Evolutionary conservation across 1,284 basidiomycete species (phyloP), one percentile per base, ranked within the genome.

Genomic region (Puccinia polysora): DNA sequence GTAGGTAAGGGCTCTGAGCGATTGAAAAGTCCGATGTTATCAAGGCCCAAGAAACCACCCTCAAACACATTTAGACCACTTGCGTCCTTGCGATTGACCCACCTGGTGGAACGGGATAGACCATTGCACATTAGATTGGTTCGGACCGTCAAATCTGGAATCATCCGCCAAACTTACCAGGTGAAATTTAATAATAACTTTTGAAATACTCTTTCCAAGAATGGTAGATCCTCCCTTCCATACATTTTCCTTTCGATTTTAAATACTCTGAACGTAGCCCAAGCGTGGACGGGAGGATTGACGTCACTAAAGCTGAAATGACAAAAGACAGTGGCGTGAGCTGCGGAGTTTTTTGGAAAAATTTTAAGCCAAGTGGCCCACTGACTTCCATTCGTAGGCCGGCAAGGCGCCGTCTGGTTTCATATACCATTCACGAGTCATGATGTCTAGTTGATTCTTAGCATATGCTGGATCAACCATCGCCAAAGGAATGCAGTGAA

Each of bases 361-460:
- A n/a, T n/a, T n/a, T n/a, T n/a, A n/a, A n/a, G 5, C 25, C 25
- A 18, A 55, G 67, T 34, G 23, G 23, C 52, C 43, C 20, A 88
- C 86, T 77, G 96, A 97, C 81, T 97, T 97, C 95, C 95, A 98
- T 80, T 98, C 95, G 80, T 98, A 98, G 0, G 95, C 95, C 4
- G 95, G 95, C 62, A 98, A 88, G 76, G 95, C 93, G 49, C 95
- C 95, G 79, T 97, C 95, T 1, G 95, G 95, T 81, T 96, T 96
- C 84, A 85, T 86, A 82, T 98, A 98, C 95, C 95, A 98, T 80
- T 98, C 95, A 73, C 95, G 86, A 1, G 95, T 97, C 78, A 98
- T 85, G 72, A 97, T 81, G 79, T 97, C 93, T 47, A 98, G 85
- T 81, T 98, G 95, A 81, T 95, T 95, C 84, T 98, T 98, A 40